Base-by-base conservation (phyloP, 352 stramenopile species). In the Globisporangium radiosum region DNA sequence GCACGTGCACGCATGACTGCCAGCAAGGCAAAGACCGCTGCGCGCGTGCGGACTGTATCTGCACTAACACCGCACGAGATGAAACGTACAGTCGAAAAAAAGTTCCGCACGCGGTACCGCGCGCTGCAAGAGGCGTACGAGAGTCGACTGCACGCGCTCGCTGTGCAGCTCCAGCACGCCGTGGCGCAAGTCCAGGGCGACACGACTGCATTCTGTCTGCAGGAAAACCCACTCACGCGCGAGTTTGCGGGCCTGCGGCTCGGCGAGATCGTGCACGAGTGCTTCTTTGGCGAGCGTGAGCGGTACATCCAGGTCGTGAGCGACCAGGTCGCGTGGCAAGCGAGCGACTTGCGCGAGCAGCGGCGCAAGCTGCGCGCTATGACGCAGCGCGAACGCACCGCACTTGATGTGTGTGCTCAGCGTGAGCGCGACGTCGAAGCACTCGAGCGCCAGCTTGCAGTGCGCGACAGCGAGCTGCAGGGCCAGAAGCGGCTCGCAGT, bases 41-140 rank as follows among this genome's bases (percentile, higher is more conserved):
- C 40, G 1, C 25, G 25, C 25, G 25, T 33, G 25, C 25, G 25
- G 1, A 33, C 10, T 5, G 15, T 36, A 15, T 14, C 19, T 49
- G 45, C 38, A 25, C 40, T 37, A 19, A 37, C 33, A 52, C 63
- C 59, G n/a, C 64, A 69, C 55, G 70, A 83, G 47, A 59, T 81
- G 47, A 85, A 85, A 60, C 78, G 74, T 44, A 72, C 68, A 10
- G 69, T 78, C 8, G 81, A 92, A 68, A 76, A 80, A 55, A 90
- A 88, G 62, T 92, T 90, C 55, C 69, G 73, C 10, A 64, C 83
- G 43, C 83, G 83, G 4, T 92, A 92, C 62, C 47, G 73, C 13
- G 66, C 74, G n/a, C 66, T 92, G 36, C 80, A 92, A 49, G 67
- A 78, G 15, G 77, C 78, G 15, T 92, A 92, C 44, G 83, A 92